phyloP scores from a whole-genome alignment of 192 early-diverging fungal species.

The Coemansia sp. region DNA sequence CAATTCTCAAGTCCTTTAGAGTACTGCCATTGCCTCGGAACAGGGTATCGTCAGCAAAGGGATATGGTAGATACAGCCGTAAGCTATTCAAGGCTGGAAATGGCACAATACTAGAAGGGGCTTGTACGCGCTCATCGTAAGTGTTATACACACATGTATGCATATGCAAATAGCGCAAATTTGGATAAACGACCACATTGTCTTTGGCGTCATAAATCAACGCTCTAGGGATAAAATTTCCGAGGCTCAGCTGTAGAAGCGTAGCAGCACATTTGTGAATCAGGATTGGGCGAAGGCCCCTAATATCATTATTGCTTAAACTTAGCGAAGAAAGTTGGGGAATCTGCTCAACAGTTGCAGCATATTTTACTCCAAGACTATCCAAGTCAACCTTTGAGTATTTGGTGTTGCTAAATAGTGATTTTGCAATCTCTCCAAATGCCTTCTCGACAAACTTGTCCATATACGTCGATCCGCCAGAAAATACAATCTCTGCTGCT shows the following conservation, averaged over 20 bases:
- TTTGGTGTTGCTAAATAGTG: not conserved
- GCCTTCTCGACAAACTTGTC: not conserved
- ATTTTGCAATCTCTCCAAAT: not conserved
- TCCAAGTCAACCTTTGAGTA: not conserved
- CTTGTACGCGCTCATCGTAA: not conserved
- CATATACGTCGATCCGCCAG: not conserved
- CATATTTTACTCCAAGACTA: not conserved
- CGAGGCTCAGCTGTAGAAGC: not conserved
- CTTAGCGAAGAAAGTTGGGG: not conserved
- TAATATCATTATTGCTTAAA: not conserved
- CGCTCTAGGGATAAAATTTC: not conserved
- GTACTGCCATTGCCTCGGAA: slow-evolving; percentile 14
- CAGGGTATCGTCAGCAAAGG: slow-evolving; percentile 11
- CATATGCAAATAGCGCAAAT: not conserved
- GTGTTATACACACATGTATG: not conserved
- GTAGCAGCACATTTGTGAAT: not conserved
- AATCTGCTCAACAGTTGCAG: not conserved
- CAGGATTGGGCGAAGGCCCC: not conserved
- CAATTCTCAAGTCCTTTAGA: slow-evolving; percentile 1
- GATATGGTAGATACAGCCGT: not conserved
- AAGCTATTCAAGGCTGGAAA: slow-evolving; percentile 3
- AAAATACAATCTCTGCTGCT: not conserved
- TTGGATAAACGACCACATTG: not conserved
- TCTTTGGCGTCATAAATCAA: not conserved
- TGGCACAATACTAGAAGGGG: no score